Evolutionary conservation across 2,329 filamentous ascomycete genomes (phyloP), one percentile per base, ranked within the genome.

Genomic region (Penicillium paneum): DNA sequence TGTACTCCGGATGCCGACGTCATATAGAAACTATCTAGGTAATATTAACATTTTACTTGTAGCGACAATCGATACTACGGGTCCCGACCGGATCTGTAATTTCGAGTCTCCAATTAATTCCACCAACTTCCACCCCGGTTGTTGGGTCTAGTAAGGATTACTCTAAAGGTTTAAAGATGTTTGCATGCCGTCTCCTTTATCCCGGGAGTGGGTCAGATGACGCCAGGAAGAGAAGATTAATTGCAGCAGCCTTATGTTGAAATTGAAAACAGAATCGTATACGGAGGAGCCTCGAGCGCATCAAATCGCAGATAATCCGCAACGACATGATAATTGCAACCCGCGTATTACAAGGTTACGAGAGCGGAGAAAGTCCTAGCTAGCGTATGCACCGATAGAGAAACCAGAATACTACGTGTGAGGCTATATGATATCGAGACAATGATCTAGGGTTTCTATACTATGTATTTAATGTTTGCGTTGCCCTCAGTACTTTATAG

Each of bases 151-250:
- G 29, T 29, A 19, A 26, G 10, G 41, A 41, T 19, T 31, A 31
- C 12, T n/a, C 36, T 7, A 29, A 19, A 21, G 38, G 34, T 40
- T 41, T 5, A 10, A 12, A 47, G 35, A 39, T 36, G 35, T 48
- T 52, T 46, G 29, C 44, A 36, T 38, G 31, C 42, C 29, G 28
- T 48, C 43, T 53, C 50, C 44, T 49, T 54, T 28, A 28, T 32
- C 32, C 38, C 24, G 13, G 29, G 24, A 49, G 51, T 53, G 44
- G 44, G 26, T 49, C 44, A 13, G 42, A 26, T 49, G 44, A 49
- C 44, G 44, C 50, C 31, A 49, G 45, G 39, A 53, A 54, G 52
- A 44, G 13, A 24, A 28, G n/a, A 49, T 38, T 50, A 44, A 34
- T 39, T 34, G 50, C n/a, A 32, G 48, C 21, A 48, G 42, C 28